Base-by-base conservation (phyloP, 129 eudicot genomes). In the Helichrysum umbraculigerum region DNA sequence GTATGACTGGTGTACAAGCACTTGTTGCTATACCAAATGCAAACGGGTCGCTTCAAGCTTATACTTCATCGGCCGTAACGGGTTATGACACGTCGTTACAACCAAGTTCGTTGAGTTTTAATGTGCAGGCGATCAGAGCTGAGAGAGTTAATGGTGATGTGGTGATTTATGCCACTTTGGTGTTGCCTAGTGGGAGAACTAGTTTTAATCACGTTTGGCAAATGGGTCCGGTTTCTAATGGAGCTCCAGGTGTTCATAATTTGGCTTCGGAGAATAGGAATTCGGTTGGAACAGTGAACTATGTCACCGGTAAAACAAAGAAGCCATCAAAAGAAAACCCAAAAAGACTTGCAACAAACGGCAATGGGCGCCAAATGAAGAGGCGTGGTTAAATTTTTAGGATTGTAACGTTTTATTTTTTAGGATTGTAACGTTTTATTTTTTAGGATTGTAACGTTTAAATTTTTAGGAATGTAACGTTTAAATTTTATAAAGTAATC, bases 201-300 rank as follows among this genome's bases (percentile, higher is more conserved):
- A 81, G 77, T 22, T 87, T 88, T 68, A 91, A 70, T 37, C 98
- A 94, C 41, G 93, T 91, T 14, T 94, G 98, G 98, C 97, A 94
- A 72, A 39, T 35, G 62, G 98, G 98, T 9, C 87, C 83, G 5
- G 71, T 91, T 29, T 22, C 83, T 2, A 76, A 81, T 6, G 87
- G 56, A 47, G 59, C 50, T 71, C 92, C 89, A 20, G 20, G 15
- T 5, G 35, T 6, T 50, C 99, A 95, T 73, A 16, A 51, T 3
- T 3, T 30, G 37, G 28, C 0, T 78, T 65, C 86, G 7, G 89
- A 76, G 32, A 81, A 95, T 60, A 35, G 39, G 3, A 80, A 72
- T 14, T 84, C 97, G 6, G 10, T 47, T 0, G 94, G 90, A 9
- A 86, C 80, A 4, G 81, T 95, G 54, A 88, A 95, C 73, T 95